phyloP scores from a whole-genome alignment of 441 rosid species.

The Erodium chrysanthum region DNA sequence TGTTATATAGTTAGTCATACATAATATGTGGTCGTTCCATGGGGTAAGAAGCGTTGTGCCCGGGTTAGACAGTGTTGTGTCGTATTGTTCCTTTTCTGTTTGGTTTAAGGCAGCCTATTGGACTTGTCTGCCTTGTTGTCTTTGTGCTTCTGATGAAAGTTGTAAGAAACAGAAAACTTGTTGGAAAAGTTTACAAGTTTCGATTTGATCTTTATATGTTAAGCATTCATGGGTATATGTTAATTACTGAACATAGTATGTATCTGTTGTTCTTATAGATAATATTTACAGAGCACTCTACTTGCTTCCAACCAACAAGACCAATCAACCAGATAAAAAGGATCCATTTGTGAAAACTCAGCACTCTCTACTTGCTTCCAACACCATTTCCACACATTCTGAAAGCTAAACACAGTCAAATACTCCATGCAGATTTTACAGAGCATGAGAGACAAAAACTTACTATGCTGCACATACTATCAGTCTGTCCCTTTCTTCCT shows the following conservation, averaged over 20 bases:
- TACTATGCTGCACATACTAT: too few species aligned
- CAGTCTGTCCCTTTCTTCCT: slow-evolving; percentile 32
- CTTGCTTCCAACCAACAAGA: not conserved
- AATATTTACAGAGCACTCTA: too few species aligned
- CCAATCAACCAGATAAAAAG: not conserved
- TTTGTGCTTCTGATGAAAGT: not conserved
- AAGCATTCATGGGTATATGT: too few species aligned
- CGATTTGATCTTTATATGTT: too few species aligned
- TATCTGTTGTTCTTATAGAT: too few species aligned
- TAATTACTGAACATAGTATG: too few species aligned
- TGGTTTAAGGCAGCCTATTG: not conserved
- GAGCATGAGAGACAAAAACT: not conserved
- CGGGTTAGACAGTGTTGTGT: not conserved
- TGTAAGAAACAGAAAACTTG: not conserved
- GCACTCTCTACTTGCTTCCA: not conserved
- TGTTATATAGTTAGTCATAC: not conserved
- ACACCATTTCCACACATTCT: not conserved
- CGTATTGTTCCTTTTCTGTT: not conserved
- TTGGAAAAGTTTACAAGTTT: not conserved
- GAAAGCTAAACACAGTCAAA: not conserved
- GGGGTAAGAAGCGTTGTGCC: too few species aligned
- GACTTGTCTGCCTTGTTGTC: not conserved
- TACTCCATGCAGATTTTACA: not conserved
- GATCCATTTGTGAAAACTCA: slow-evolving; percentile 3
- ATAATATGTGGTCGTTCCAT: not conserved